Base-by-base conservation (phyloP, 164 flowering plant genomes). In the Macadamia tetraphylla region DNA sequence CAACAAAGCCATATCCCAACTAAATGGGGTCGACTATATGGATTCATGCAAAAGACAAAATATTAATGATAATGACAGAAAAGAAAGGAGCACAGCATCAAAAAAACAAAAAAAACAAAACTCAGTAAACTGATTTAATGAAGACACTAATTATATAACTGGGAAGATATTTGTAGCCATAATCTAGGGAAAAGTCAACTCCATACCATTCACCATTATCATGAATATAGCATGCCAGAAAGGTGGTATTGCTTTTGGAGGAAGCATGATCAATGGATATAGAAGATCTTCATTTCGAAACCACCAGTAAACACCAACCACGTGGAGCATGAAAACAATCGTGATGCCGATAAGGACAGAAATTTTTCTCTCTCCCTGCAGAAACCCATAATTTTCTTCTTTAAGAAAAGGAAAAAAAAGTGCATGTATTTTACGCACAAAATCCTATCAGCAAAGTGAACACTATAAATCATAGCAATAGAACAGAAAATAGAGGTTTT, bases 221-320 rank as follows among this genome's bases (percentile, higher is more conserved):
- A 91, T 89, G 72, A 95, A 95, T 67, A 95, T 81, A 17, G 98
- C 96, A 79, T 92, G 96, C 99, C 97, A 92, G 62, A 92, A 95
- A 30, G 97, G 99, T 63, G 98, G 99, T 67, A 92, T 91, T 42
- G 81, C 79, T 77, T 88, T 95, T 58, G 98, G 98, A 70, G 98
- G 99, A 70, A 88, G 85, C 98, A 95, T 88, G 69, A 89, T 67
- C 75, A 95, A 78, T 48, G 97, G 97, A 67, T 87, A 83, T 56
- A 88, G 67, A 67, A 95, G 89, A 79, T 95, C 93, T 77, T 89
- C 97, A 73, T 86, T 87, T 66, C 82, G 76, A 74, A 82, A 89
- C 96, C 94, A 92, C 99, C 99, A 92, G 77, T 95, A 95, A 58
- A 95, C 83, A 66, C 91, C 91, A 75, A 84, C 71, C 43, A 89